Evolutionary conservation across 306 rosid species (phyloP).

Genomic region (Quercus ilex): DNA sequence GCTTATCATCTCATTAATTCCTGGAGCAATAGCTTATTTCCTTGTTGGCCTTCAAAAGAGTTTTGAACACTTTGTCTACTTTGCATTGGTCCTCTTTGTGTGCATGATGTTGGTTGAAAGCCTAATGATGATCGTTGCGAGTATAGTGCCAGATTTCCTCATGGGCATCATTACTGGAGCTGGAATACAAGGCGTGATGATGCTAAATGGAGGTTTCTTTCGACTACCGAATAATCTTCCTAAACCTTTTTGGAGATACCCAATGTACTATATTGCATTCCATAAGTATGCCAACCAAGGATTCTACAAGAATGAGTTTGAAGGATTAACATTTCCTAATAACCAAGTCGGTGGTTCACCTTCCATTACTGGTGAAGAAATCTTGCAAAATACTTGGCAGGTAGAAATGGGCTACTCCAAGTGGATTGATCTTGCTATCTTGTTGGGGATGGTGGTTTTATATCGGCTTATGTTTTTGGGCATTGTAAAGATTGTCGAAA

Average conservation of each 20-base stretch:
- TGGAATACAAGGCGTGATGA: slow-evolving; percentile 61
- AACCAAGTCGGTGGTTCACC: slow-evolving; percentile 17
- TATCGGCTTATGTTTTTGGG: slow-evolving; percentile 41
- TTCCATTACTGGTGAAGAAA: slow-evolving; percentile 36
- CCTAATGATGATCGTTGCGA: slow-evolving; percentile 67
- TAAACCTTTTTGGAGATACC: slow-evolving; percentile 59
- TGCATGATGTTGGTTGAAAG: slow-evolving; percentile 52
- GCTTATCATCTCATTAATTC: slow-evolving; percentile 44
- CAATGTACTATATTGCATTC: slow-evolving; percentile 56
- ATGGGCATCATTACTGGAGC: slow-evolving; percentile 54
- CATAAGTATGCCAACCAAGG: slow-evolving; percentile 66
- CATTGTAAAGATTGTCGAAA: slow-evolving; percentile 42
- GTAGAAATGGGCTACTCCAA: slow-evolving; percentile 52
- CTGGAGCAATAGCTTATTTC: slow-evolving; percentile 47
- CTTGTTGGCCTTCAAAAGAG: slow-evolving; percentile 49
- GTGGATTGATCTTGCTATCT: slow-evolving; percentile 57
- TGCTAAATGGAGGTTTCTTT: slow-evolving; percentile 65
- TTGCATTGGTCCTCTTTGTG: slow-evolving; percentile 36
- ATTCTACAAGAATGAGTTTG: slow-evolving; percentile 62
- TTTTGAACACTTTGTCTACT: slow-evolving; percentile 37
- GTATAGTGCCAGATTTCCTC: slow-evolving; percentile 48
- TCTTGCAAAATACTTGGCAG: slow-evolving; percentile 41
- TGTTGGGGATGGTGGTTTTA: slow-evolving; percentile 49
- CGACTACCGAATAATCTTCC: slow-evolving; percentile 58
- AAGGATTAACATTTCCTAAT: slow-evolving; percentile 40